phyloP scores from a whole-genome alignment of 441 rosid species.

The Gossypium schwendimanii region DNA sequence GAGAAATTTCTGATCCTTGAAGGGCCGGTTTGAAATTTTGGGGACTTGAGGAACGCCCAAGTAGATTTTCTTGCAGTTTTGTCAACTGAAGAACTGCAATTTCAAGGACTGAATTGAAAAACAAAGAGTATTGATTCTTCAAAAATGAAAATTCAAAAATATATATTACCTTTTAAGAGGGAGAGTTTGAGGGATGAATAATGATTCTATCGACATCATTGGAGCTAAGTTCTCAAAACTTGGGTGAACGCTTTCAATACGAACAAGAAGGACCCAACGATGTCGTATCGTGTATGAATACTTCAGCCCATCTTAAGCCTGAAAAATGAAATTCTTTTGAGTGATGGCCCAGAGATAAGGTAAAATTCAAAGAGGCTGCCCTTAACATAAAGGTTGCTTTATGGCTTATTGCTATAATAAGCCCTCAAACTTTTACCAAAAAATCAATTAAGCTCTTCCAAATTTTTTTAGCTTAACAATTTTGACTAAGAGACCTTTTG shows the following conservation, averaged over 20 bases:
- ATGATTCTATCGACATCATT: constrained; percentile 1
- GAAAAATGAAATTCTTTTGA: no score
- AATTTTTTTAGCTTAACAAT: no score
- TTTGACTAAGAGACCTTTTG: no score
- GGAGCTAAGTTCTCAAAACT: background rate
- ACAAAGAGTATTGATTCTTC: background rate
- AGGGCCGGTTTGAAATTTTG: constrained; percentile 17
- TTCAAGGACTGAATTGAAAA: constrained; percentile 2
- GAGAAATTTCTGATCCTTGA: constrained; percentile 9
- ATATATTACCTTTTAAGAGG: background rate
- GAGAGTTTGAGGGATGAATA: constrained; percentile 6
- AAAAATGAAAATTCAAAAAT: background rate
- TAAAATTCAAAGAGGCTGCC: no score
- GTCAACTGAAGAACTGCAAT: constrained; percentile 11
- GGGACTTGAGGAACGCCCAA: constrained; percentile 16
- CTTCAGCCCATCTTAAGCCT: background rate
- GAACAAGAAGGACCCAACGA: background rate
- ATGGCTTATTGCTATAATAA: no score
- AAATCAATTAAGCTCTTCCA: no score
- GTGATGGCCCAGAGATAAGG: no score
- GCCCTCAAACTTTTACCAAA: no score
- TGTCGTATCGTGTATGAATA: background rate
- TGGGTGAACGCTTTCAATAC: background rate
- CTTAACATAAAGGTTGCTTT: no score
- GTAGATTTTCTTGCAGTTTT: constrained; percentile 5